Evolutionary conservation across 2,329 filamentous ascomycete species (phyloP), one percentile per base, ranked within the genome.

Genomic region (Trichophyton simii): DNA sequence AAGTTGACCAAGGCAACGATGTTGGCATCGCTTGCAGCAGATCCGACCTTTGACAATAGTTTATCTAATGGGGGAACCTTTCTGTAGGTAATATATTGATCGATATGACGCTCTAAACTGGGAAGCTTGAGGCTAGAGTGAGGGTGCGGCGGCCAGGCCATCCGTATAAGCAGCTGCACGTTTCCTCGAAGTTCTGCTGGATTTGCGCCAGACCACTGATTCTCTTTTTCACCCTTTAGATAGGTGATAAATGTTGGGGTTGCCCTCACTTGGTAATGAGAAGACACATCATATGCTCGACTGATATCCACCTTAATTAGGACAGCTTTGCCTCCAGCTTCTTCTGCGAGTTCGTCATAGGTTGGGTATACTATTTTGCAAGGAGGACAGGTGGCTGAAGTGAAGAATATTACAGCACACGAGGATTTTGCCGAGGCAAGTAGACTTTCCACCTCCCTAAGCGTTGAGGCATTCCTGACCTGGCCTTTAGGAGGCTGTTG

Each of bases 181-280:
- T 91, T 94, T 15, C 82, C 82, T 59, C 83, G 82, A 13, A 97
- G 78, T 15, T 83, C 79, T 11, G 79, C 78, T 2, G 83, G 80
- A 68, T 91, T 86, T 0, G 88, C 89, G 1, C 91, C 91, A 58
- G 80, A 82, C 91, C 91, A 97, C 66, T 87, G 82, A 64, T 90
- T 86, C 57, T 89, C 82, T 70, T 92, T 83, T 63, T 86, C 75
- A 1, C 91, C 90, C 59, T 82, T 86, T 7, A 92, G 75, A 69
- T 91, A 95, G 0, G 90, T 92, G 69, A 94, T 83, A 69, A 97
- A 95, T 0, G 91, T 96, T 0, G 92, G 92, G 0, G 91, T 96
- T 3, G 87, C 87, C 1, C 83, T 80, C 59, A 96, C 82, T 1
- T 79, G 76, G 70, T 88, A 95, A 63, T 80, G 81, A 48, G 78